These are phyloP conservation scores for Candida berthetii DNA, from an alignment of 805 yeast species.

Conservation along the genomic window DNA sequence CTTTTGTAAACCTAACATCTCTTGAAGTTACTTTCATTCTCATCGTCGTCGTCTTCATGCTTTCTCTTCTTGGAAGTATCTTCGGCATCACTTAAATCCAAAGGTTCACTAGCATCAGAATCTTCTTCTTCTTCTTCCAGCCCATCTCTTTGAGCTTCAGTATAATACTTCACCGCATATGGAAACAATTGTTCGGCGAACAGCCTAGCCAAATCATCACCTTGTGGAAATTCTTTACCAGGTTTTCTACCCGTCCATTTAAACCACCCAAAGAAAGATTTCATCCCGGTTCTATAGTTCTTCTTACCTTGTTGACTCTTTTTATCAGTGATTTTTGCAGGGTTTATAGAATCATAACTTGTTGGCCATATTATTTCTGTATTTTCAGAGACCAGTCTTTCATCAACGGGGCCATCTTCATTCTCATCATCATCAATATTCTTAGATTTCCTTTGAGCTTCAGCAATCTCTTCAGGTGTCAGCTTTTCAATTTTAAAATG, in stretches of 20 bases:
- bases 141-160: slow-evolving; percentile 64
- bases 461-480: slow-evolving; percentile 10
- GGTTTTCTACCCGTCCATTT: slow-evolving; percentile 77
- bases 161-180: slow-evolving; percentile 76
- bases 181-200: slow-evolving; percentile 80
- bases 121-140: slow-evolving; percentile 46
- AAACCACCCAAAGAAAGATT: slow-evolving; percentile 84
- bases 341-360: slow-evolving; percentile 50
- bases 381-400: slow-evolving; percentile 45
- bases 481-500: slow-evolving; percentile 37
- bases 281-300: slow-evolving; percentile 64
- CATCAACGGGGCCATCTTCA: slow-evolving; percentile 45
- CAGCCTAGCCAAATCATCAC: slow-evolving; percentile 70
- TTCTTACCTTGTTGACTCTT: slow-evolving; percentile 51
- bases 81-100: slow-evolving; percentile 26
- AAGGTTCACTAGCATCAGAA: slow-evolving; percentile 51
- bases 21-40: not conserved
- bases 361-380: slow-evolving; percentile 66
- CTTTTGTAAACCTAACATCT: not conserved
- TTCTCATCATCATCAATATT: slow-evolving; percentile 22
- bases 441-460: slow-evolving; percentile 11
- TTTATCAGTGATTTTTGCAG: slow-evolving; percentile 39
- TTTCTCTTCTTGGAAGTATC: not conserved
- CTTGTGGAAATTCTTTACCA: slow-evolving; percentile 71
- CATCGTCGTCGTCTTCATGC: not conserved